Conservation (phyloP, 208 protist species). For the Trypanosoma melophagium region DNA sequence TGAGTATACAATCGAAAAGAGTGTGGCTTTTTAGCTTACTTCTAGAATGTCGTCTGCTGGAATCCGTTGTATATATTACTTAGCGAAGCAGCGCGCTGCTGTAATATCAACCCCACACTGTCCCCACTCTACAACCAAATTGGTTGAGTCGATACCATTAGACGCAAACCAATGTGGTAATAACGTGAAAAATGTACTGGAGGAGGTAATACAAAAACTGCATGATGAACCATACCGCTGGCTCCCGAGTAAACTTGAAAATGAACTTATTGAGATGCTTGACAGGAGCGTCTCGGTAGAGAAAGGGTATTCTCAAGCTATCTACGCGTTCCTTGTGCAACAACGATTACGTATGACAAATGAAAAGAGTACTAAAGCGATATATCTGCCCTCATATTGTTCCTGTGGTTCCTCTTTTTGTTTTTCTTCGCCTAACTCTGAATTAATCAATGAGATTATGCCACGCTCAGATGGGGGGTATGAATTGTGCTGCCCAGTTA, state of each 20-base stretch:
- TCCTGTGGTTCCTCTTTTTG: no score
- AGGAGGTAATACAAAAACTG: conserved; percentile 1
- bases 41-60: no score
- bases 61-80: no score
- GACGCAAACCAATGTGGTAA: background rate
- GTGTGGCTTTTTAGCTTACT: no score
- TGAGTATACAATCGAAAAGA: no score
- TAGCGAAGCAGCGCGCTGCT: conserved; percentile 7
- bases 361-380: background rate
- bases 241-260: conserved; percentile 21
- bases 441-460: conserved; percentile 4
- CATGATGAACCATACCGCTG: conserved; percentile 1
- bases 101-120: background rate
- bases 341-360: background rate
- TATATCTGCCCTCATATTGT: background rate
- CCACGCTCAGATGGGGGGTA: conserved; percentile 1
- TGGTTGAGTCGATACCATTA: background rate
- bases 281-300: conserved; percentile 9
- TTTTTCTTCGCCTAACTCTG: background rate
- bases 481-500: conserved; percentile 1
- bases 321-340: conserved; percentile 15
- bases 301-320: background rate
- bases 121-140: background rate
- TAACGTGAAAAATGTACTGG: background rate
- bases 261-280: conserved; percentile 25